These are phyloP conservation scores for Amylocystis lapponica DNA, from an alignment of 768 basidiomycete species.

Conservation along the genomic window DNA sequence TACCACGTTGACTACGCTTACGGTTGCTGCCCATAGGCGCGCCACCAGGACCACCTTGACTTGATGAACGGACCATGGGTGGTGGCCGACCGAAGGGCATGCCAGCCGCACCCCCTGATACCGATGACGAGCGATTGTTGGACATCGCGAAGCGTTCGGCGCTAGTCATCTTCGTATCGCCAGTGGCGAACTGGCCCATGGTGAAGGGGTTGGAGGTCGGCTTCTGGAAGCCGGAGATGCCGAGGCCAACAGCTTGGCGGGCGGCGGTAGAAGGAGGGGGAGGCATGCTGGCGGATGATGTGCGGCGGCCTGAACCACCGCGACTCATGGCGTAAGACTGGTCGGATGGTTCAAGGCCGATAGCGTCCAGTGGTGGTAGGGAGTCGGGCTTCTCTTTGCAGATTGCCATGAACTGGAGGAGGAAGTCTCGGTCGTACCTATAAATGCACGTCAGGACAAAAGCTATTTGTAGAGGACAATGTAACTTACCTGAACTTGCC, in stretches of 20 bases:
- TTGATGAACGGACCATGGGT: conserved; percentile 58
- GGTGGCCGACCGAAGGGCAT: conserved; percentile 46
- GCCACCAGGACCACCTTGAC: conserved; percentile 43
- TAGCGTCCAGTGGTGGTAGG: conserved; percentile 82
- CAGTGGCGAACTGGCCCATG: conserved; percentile 69
- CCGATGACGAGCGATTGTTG: conserved; percentile 49
- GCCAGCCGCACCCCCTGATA: conserved; percentile 39
- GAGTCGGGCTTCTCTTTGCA: conserved; percentile 94
- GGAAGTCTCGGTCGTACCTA: conserved; percentile 98
- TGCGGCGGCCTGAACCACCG: conserved; percentile 59
- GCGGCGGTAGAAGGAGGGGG: conserved; percentile 27
- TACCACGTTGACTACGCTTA: conserved; percentile 80
- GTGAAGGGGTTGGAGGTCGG: conserved; percentile 29
- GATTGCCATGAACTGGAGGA: conserved; percentile 91
- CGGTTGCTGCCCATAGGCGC: conserved; percentile 48
- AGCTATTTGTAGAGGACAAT: conserved; percentile 1
- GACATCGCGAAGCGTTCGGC: conserved; percentile 61
- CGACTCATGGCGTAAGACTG: conserved; percentile 45
- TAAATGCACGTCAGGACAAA: neutral
- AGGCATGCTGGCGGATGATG: conserved; percentile 39
- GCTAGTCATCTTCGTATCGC: conserved; percentile 54
- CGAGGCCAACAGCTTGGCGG: conserved; percentile 49
- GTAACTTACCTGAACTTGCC: conserved; percentile 77
- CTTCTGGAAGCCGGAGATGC: conserved; percentile 33
- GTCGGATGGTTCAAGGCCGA: conserved; percentile 81